phyloP scores from a whole-genome alignment of 2,329 filamentous ascomycete species.

The Akanthomyces uredinophilus region DNA sequence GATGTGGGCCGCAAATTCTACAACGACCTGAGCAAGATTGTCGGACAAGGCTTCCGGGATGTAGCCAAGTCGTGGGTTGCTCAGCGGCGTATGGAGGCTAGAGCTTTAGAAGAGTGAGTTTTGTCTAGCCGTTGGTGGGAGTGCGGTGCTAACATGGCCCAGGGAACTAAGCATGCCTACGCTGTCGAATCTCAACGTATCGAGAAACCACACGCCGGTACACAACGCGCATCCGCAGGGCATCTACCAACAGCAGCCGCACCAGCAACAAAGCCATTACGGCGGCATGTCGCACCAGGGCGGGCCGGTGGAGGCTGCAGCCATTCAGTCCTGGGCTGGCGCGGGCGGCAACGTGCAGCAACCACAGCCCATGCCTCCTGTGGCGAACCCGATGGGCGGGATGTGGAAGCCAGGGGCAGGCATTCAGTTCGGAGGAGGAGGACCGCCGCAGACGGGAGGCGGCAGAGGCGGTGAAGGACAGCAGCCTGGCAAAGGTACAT shows the following conservation, averaged over 20 bases:
- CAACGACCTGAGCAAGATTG: slow-evolving; percentile 87
- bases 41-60: slow-evolving; percentile 73
- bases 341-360: slow-evolving; percentile 52
- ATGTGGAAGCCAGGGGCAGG: slow-evolving; percentile 75
- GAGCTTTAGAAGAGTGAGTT: slow-evolving; percentile 67
- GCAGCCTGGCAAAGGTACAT: slow-evolving; percentile 37
- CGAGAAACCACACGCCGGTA: slow-evolving; percentile 25
- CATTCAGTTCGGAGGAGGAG: slow-evolving; percentile 58
- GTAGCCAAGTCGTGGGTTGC: slow-evolving; percentile 72
- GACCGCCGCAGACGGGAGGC: slow-evolving; percentile 19
- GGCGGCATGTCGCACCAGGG: slow-evolving; percentile 14
- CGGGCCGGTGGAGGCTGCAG: slow-evolving; percentile 27
- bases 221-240: slow-evolving; percentile 9
- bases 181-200: slow-evolving; percentile 39
- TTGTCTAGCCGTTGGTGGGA: neutral
- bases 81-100: slow-evolving; percentile 73
- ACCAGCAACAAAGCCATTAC: slow-evolving; percentile 17
- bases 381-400: slow-evolving; percentile 26
- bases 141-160: slow-evolving; percentile 4
- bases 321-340: slow-evolving; percentile 54
- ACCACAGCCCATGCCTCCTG: slow-evolving; percentile 43
- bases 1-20: slow-evolving; percentile 94
- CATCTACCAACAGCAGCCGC: slow-evolving; percentile 17
- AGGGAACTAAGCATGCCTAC: slow-evolving; percentile 51
- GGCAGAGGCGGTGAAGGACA: slow-evolving; percentile 23